These are phyloP conservation scores for Pisolithus orientalis DNA, from an alignment of 768 basidiomycete genomes.

Conservation along the genomic window DNA sequence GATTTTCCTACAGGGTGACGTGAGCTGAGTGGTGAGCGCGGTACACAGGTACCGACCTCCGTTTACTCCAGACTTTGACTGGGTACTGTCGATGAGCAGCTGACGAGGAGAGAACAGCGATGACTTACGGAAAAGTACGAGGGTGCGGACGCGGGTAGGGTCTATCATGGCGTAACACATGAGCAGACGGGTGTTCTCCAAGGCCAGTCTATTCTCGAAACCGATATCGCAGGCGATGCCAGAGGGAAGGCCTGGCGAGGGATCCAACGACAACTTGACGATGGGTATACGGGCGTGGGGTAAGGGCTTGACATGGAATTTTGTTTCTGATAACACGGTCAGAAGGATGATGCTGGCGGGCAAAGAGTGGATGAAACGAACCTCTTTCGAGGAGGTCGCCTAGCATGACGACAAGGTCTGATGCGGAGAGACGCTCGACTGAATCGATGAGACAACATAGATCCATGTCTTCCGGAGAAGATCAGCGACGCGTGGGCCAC, in stretches of 20 bases:
- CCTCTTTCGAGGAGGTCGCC: conserved; percentile 91
- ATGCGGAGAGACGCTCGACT: conserved; percentile 67
- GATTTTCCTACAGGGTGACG: conserved; percentile 64
- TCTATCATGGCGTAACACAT: conserved; percentile 98
- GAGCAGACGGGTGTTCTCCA: conserved; percentile 93
- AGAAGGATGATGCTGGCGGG: conserved; percentile 8
- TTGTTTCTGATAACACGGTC: conserved; percentile 59
- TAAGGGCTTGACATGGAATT: conserved; percentile 92
- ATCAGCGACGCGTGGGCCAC: conserved; percentile 7
- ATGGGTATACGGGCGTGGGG: conserved; percentile 98
- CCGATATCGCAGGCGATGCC: conserved; percentile 99
- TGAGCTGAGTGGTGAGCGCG: background rate
- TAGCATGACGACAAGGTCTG: conserved; percentile 90
- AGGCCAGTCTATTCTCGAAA: conserved; percentile 93
- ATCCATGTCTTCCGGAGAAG: conserved; percentile 78
- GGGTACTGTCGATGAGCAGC: conserved; percentile 8
- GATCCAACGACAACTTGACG: conserved; percentile 91
- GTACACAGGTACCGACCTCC: conserved; percentile 46
- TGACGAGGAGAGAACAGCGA: conserved; percentile 9
- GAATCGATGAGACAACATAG: conserved; percentile 94
- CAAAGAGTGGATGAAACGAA: conserved; percentile 33
- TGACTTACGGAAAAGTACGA: conserved; percentile 92
- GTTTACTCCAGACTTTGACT: conserved; percentile 99
- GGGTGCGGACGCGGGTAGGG: conserved; percentile 84
- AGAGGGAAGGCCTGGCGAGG: conserved; percentile 70